A percentile compares a stretch with the other conserved stretches of the same genome.
phyloP scores from a whole-genome alignment of 768 basidiomycete species.

The Leucocoprinus leucothites region DNA sequence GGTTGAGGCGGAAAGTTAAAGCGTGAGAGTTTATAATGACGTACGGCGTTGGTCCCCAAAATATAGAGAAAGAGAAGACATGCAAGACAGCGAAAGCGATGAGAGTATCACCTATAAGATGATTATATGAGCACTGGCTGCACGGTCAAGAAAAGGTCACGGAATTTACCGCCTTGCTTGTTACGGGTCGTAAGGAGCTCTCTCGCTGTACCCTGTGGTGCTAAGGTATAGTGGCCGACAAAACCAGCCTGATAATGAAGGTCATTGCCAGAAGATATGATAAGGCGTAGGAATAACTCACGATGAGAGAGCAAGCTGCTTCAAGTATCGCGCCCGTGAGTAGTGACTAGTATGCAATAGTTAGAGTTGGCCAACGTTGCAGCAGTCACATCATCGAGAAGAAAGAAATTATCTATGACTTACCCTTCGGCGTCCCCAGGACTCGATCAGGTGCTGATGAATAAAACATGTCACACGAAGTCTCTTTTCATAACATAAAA shows the following conservation, averaged over 20 bases:
- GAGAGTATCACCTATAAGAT: constrained; percentile 48
- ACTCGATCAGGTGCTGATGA: constrained; percentile 56
- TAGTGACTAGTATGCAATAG: constrained; percentile 41
- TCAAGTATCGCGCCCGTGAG: constrained; percentile 62
- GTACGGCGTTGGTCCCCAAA: constrained; percentile 73
- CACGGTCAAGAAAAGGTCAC: neutral
- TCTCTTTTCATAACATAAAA: neutral
- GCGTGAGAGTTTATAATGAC: constrained; percentile 13
- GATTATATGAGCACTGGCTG: neutral
- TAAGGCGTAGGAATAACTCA: constrained; percentile 22
- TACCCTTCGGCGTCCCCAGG: constrained; percentile 69
- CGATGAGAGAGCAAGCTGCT: constrained; percentile 61
- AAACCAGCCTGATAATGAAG: constrained; percentile 50
- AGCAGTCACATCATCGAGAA: neutral
- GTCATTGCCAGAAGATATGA: neutral
- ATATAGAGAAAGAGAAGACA: constrained; percentile 66
- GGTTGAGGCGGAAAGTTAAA: too few relatives aligned
- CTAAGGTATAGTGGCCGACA: constrained; percentile 67
- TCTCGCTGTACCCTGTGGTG: constrained; percentile 45
- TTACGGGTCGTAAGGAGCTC: constrained; percentile 52
- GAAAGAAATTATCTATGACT: constrained; percentile 11
- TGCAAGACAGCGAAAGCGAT: constrained; percentile 80
- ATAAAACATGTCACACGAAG: neutral
- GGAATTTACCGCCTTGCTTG: constrained; percentile 41
- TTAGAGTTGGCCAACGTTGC: neutral